phyloP scores from a whole-genome alignment of 192 early-diverging fungal genomes.

The Backusella circina region DNA sequence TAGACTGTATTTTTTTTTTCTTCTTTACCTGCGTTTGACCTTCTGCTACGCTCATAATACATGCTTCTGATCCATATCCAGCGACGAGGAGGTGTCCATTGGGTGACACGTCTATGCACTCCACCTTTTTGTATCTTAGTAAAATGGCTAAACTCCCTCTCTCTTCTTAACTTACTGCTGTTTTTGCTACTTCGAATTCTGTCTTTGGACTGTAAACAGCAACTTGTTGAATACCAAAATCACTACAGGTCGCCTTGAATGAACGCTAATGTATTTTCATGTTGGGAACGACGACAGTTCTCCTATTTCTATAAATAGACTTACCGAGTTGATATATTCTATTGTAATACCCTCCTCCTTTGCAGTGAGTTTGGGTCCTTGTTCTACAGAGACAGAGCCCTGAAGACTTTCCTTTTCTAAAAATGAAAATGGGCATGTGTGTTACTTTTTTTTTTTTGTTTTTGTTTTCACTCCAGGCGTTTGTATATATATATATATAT shows the following conservation, averaged over 20 bases:
- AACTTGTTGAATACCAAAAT: constrained; percentile 22
- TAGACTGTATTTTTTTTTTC: background rate
- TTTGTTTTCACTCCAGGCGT: too few species aligned
- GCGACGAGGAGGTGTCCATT: constrained; percentile 42
- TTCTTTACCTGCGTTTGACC: constrained; percentile 37
- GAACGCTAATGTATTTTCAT: constrained; percentile 33
- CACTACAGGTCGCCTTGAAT: constrained; percentile 35
- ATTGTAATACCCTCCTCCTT: constrained; percentile 42
- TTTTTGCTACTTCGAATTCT: constrained; percentile 5
- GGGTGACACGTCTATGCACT: constrained; percentile 45
- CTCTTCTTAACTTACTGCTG: constrained; percentile 4
- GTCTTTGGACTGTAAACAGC: constrained; percentile 39
- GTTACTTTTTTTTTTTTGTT: too few species aligned
- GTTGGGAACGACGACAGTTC: too few species aligned
- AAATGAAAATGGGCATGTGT: too few species aligned
- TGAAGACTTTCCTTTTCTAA: constrained; percentile 45
- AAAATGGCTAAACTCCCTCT: background rate
- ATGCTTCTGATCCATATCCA: constrained; percentile 34
- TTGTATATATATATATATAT: too few species aligned
- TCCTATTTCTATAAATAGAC: too few species aligned
- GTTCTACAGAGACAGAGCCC: constrained; percentile 34
- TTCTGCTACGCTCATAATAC: constrained; percentile 36
- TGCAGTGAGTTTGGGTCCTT: constrained; percentile 23
- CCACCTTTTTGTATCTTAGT: constrained; percentile 19
- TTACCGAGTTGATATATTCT: constrained; percentile 39